Conservation (phyloP, 1,139 yeast genomes). For the Blastobotrys persicus region DNA sequence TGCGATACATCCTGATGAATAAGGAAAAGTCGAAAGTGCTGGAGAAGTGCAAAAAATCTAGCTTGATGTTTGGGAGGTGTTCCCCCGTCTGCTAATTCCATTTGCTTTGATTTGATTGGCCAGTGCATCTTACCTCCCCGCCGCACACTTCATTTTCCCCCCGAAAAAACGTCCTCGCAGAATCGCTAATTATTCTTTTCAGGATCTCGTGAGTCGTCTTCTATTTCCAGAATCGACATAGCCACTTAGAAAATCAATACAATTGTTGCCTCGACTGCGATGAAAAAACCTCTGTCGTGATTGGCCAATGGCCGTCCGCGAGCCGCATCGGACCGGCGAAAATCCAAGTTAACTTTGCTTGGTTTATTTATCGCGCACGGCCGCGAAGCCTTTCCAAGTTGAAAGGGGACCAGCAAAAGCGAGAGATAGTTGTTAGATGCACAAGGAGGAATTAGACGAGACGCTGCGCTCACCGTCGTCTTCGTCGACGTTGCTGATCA, state of each 20-base stretch:
- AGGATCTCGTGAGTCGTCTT: no score
- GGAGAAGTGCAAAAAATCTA: not conserved
- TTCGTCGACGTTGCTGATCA: not conserved
- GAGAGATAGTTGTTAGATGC: not conserved
- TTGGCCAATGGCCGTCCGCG: no score
- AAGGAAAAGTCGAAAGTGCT: no score
- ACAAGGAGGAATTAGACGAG: conserved; percentile 8
- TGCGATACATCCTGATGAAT: conserved; percentile 2
- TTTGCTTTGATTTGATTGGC: conserved; percentile 6
- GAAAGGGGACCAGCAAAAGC: not conserved
- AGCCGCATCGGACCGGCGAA: no score
- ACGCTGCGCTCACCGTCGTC: conserved; percentile 5
- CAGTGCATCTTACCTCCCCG: not conserved
- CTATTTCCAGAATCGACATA: no score
- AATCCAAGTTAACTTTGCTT: no score
- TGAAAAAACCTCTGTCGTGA: no score
- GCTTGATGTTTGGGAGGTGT: conserved; percentile 1
- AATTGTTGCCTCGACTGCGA: no score
- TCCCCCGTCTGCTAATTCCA: not conserved
- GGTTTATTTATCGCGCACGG: not conserved
- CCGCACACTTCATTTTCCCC: not conserved
- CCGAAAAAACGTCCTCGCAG: no score
- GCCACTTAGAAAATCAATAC: no score
- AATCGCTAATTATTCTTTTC: no score
- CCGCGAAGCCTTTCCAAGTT: no score